Evolutionary conservation across 805 yeast species (phyloP).

Genomic region (Barnettozyma vustinii): DNA sequence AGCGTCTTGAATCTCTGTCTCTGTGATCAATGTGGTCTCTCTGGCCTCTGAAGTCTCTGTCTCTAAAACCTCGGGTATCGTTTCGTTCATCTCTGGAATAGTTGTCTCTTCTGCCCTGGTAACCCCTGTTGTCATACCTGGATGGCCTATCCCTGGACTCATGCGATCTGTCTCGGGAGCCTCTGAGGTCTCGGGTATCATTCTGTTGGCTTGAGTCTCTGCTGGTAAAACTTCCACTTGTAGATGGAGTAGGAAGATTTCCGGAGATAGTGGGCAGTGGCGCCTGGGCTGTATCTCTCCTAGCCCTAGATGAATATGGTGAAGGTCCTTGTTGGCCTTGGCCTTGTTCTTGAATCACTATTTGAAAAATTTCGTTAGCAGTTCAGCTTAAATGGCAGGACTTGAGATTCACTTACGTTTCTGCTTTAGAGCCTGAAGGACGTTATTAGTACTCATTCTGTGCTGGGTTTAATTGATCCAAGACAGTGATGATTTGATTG

Average conservation of each 20-base stretch:
- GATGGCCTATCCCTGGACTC: neutral
- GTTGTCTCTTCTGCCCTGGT: conserved; percentile 1
- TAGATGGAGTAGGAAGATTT: neutral
- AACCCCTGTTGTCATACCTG: conserved; percentile 5
- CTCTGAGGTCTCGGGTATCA: neutral
- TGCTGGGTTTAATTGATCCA: neutral
- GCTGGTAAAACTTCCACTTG: neutral
- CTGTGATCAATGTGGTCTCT: conserved; percentile 1
- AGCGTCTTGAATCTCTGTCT: neutral
- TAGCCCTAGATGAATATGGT: conserved; percentile 7
- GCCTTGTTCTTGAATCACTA: neutral
- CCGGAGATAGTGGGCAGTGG: neutral
- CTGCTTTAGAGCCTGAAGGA: conserved; percentile 22
- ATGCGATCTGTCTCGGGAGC: neutral
- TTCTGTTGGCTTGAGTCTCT: neutral
- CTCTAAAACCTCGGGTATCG: conserved; percentile 2
- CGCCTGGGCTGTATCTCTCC: conserved; percentile 6
- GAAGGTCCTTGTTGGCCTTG: conserved; percentile 4
- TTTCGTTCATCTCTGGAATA: conserved; percentile 2
- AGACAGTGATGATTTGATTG: neutral
- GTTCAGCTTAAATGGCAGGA: neutral
- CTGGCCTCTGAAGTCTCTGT: conserved; percentile 6
- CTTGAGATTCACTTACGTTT: conserved; percentile 15
- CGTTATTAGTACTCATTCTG: conserved; percentile 20
- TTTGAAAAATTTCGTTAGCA: neutral